phyloP scores from a whole-genome alignment of 1,284 basidiomycete species.

The Fomitopsis betulina region DNA sequence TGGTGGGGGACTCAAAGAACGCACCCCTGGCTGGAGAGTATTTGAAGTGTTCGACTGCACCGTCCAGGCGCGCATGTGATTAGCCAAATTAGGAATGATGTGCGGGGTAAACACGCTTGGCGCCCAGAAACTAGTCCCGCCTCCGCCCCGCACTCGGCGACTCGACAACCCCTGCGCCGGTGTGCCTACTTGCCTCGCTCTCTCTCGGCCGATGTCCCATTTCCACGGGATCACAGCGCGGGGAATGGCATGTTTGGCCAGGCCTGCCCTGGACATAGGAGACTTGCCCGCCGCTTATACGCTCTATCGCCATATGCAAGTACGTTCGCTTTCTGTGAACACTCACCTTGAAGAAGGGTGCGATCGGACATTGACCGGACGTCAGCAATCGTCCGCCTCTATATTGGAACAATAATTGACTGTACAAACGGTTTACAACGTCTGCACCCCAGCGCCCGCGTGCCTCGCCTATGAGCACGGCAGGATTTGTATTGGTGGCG shows the following conservation, averaged over 20 bases:
- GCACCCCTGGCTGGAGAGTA: not conserved
- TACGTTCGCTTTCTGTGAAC: not conserved
- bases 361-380: not conserved
- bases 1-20: slow-evolving; percentile 1
- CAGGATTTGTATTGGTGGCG: not conserved
- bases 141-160: slow-evolving; percentile 1
- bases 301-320: slow-evolving; percentile 15
- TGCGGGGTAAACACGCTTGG: slow-evolving; percentile 15
- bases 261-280: not conserved
- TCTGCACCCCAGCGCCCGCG: not conserved
- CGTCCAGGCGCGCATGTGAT: slow-evolving; percentile 21
- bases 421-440: not conserved
- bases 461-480: not conserved
- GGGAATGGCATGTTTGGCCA: not conserved
- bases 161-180: not conserved
- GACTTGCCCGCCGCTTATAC: slow-evolving; percentile 11
- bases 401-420: not conserved
- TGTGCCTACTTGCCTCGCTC: slow-evolving; percentile 4
- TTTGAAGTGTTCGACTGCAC: slow-evolving; percentile 8
- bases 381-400: not conserved
- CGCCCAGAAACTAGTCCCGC: slow-evolving; percentile 6
- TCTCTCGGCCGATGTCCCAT: slow-evolving; percentile 1
- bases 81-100: slow-evolving; percentile 9
- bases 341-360: not conserved
- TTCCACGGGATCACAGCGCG: not conserved